Conservation (phyloP, 768 basidiomycete genomes). For the Russula sp. region DNA sequence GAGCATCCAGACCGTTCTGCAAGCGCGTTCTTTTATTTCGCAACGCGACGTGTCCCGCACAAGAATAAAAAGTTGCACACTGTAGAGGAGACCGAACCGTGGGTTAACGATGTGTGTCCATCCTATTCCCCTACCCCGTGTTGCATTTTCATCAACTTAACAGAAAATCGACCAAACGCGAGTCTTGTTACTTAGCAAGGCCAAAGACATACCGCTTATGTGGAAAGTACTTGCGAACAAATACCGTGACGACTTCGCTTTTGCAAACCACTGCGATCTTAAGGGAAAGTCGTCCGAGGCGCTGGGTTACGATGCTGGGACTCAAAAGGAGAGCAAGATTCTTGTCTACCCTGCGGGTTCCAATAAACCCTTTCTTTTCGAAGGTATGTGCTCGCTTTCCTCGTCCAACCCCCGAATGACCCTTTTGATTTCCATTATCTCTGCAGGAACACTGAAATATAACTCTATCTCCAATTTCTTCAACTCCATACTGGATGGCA, state of each 20-base stretch:
- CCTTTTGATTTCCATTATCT: not conserved
- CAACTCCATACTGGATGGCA: constrained; percentile 66
- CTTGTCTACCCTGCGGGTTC: constrained; percentile 66
- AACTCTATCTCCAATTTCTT: constrained; percentile 74
- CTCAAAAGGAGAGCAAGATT: constrained; percentile 56
- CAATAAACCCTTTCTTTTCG: constrained; percentile 55
- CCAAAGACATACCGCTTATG: constrained; percentile 69
- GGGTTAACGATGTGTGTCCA: constrained; percentile 63
- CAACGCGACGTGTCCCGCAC: constrained; percentile 69
- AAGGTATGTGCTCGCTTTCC: constrained; percentile 47
- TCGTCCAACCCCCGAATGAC: not conserved
- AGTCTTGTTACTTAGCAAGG: constrained; percentile 69
- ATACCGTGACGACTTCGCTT: constrained; percentile 58
- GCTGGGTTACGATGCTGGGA: constrained; percentile 57
- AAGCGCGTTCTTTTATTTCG: constrained; percentile 72
- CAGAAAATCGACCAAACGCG: constrained; percentile 48
- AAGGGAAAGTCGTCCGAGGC: constrained; percentile 56
- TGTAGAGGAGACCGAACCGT: constrained; percentile 55
- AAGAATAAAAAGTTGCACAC: constrained; percentile 59
- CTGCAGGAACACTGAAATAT: constrained; percentile 63
- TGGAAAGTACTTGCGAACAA: constrained; percentile 80
- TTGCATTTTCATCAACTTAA: not conserved
- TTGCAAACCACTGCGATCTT: constrained; percentile 64
- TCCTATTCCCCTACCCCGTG: constrained; percentile 1
- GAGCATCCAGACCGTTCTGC: constrained; percentile 68